Evolutionary conservation across 257 asterid genomes (phyloP), one percentile per base, ranked within the genome.

Genomic region (Solanum sitiens): DNA sequence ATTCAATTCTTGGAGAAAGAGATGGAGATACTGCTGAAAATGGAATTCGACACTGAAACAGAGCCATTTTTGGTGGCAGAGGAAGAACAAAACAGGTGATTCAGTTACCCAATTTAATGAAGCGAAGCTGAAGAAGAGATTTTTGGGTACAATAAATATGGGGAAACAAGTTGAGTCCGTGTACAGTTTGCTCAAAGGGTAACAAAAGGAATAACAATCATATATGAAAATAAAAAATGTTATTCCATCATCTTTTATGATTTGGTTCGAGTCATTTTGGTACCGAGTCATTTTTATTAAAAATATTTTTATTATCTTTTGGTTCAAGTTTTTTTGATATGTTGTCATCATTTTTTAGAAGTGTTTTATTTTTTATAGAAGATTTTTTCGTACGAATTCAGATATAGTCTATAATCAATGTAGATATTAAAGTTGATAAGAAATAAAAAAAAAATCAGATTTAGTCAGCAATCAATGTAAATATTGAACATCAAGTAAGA

Each of bases 1-100:
- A 42, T 76, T 59, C 77, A 9, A 21, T 82, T 65, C 68, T 70
- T 27, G 75, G 32, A 71, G 70, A 80, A 27, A 42, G 27, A 30
- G 72, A 61, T 16, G 87, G 21, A 39, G 56, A 27, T 45, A 42
- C 33, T 10, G 80, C 65, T 27, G 79, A 71, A 33, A 83, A 86
- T 3, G 85, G 72, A 30, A 45, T 45, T 40, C 79, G 45, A 50
- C 42, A 68, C 44, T 68, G 88, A 39, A 80, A 80, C 83, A 86
- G 80, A 20, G 89, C 89, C 90, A 89, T 89, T 21, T 18, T 67
- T 27, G 61, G 40, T 76, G 14, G 7, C 83, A 75, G 23, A 76
- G 2, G 13, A 40, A 42, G 30, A 25, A 42, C 12, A 42, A 14
- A 23, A 42, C n/a, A 33, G 84, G 2, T 80, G 82, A 73, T 73